Conservation (phyloP, 1,139 yeast species). For the Hansenula lynferdii region DNA sequence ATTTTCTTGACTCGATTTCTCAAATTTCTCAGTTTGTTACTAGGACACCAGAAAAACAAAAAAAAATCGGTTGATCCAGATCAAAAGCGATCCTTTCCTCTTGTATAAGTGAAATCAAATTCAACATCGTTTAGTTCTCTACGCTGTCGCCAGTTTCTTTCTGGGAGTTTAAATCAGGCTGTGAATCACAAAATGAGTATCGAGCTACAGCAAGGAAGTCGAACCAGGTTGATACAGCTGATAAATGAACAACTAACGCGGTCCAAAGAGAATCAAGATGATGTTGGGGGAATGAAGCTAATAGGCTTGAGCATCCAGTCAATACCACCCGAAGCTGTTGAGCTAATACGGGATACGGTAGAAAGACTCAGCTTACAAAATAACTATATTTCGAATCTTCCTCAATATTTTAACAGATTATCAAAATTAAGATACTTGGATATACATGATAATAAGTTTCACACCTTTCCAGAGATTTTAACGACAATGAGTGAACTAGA, state of each 20-base stretch:
- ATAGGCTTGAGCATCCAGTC: conserved; percentile 30
- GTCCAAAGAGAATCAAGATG: conserved; percentile 9
- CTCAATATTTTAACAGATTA: conserved; percentile 42
- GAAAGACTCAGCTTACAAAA: conserved; percentile 51
- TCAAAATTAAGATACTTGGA: conserved; percentile 56
- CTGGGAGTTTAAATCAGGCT: no score
- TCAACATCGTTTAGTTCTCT: no score
- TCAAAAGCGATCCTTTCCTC: no score
- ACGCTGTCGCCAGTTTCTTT: neutral
- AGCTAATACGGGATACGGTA: conserved; percentile 34
- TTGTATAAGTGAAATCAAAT: no score
- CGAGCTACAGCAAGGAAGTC: conserved; percentile 3
- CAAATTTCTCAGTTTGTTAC: no score
- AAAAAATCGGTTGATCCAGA: no score
- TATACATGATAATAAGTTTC: conserved; percentile 54
- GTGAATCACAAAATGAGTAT: neutral
- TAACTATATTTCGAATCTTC: conserved; percentile 44
- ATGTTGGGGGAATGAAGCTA: conserved; percentile 20
- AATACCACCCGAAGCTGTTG: conserved; percentile 35
- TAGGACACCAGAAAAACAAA: no score
- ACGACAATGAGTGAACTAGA: conserved; percentile 45
- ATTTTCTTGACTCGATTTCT: no score
- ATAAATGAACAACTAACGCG: conserved; percentile 14
- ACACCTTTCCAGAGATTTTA: conserved; percentile 46
- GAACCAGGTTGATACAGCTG: conserved; percentile 18